Evolutionary conservation across 106 monocot genomes (phyloP).

Genomic region (Dioscorea dumetorum): DNA sequence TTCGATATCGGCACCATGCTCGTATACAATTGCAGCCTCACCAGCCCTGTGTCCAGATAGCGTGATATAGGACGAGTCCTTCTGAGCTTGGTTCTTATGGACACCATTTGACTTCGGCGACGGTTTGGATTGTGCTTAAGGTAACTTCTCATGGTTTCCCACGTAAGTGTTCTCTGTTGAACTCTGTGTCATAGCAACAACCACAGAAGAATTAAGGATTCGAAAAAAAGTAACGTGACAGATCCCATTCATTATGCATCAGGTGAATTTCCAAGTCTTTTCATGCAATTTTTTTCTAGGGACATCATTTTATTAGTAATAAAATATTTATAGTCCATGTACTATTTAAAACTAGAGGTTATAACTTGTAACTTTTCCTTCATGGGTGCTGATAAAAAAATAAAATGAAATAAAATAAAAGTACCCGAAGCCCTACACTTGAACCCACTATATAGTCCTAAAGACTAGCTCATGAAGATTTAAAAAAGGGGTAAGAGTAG

Average conservation of each 20-base stretch:
- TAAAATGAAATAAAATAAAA: too few relatives aligned
- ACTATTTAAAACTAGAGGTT: too few relatives aligned
- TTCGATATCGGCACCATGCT: conserved; percentile 56
- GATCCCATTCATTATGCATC: neutral
- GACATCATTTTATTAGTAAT: too few relatives aligned
- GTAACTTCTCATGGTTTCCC: conserved; percentile 4
- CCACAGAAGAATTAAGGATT: neutral
- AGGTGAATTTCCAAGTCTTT: neutral
- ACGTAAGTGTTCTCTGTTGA: conserved; percentile 25
- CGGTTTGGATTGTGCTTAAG: neutral
- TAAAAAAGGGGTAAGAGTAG: too few relatives aligned
- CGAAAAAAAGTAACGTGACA: neutral
- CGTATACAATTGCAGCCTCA: conserved; percentile 43
- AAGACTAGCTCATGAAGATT: too few relatives aligned
- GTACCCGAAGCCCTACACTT: too few relatives aligned
- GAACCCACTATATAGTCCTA: too few relatives aligned
- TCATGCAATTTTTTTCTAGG: too few relatives aligned
- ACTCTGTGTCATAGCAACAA: conserved; percentile 7
- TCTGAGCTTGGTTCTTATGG: conserved; percentile 12
- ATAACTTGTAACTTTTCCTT: too few relatives aligned
- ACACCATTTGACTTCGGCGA: conserved; percentile 21
- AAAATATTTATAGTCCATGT: too few relatives aligned
- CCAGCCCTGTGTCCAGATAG: conserved; percentile 35
- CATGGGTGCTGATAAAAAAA: too few relatives aligned
- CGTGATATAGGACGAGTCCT: conserved; percentile 14